Percentiles rank a stretch among this genome's conserved stretches.
These are phyloP conservation scores for Lasiodiplodia sp. DNA, from an alignment of 2,329 filamentous ascomycete genomes.

Conservation along the genomic window DNA sequence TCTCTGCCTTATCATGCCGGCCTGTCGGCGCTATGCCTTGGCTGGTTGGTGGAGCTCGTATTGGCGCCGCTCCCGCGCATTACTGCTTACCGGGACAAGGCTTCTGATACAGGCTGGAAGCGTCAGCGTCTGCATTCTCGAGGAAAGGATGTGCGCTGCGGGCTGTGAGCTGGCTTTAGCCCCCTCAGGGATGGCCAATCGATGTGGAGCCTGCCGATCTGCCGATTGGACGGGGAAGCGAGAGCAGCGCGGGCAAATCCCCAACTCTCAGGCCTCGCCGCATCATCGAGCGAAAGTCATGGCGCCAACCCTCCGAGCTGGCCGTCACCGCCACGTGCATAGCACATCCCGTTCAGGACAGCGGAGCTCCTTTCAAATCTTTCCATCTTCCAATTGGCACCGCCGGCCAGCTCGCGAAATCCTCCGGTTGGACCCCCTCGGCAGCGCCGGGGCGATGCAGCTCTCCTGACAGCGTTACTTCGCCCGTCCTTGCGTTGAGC, in stretches of 20 bases:
- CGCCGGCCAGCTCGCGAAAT: neutral
- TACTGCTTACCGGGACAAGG: conserved; percentile 26
- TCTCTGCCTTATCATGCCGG: neutral
- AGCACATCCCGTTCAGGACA: neutral
- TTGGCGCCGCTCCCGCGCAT: conserved; percentile 8
- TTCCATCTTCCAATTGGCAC: conserved; percentile 4
- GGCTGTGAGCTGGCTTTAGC: neutral
- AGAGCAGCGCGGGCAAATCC: neutral
- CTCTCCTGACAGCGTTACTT: conserved; percentile 9
- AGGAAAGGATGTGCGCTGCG: conserved; percentile 4
- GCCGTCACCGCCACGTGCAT: conserved; percentile 16
- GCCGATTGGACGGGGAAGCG: conserved; percentile 3
- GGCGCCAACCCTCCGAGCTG: neutral
- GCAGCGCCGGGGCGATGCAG: neutral
- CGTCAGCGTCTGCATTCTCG: neutral
- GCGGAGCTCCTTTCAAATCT: neutral
- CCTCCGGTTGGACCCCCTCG: conserved; percentile 14
- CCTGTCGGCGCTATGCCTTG: neutral
- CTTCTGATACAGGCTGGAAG: neutral
- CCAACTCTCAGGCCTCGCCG: neutral
- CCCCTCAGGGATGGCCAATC: conserved; percentile 3
- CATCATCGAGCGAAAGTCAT: neutral
- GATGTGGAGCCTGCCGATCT: neutral
- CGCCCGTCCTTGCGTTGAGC: conserved; percentile 17
- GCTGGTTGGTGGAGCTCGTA: neutral